Evolutionary conservation across 345 rosid genomes (phyloP).

Genomic region (Aurinia saxatilis): DNA sequence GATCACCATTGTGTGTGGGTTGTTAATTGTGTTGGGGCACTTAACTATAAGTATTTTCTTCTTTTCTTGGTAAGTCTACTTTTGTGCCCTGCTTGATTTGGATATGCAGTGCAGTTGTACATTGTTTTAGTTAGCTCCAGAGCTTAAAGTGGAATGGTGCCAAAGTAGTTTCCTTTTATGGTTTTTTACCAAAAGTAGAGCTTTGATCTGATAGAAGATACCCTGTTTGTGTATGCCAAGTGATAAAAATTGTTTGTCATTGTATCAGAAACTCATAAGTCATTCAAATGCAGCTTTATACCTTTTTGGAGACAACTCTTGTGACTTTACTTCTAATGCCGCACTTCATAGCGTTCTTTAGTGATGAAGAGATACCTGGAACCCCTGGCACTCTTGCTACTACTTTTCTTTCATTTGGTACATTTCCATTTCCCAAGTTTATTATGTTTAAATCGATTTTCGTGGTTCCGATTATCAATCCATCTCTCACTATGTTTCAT

Average conservation of each 20-base stretch:
- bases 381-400: constrained; percentile 90
- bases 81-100: neutral
- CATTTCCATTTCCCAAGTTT: neutral
- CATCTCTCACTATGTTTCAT: constrained; percentile 7
- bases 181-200: neutral
- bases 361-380: constrained; percentile 92
- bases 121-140: neutral
- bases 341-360: constrained; percentile 81
- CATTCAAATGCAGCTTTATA: constrained; percentile 69
- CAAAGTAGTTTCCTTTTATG: neutral
- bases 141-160: neutral
- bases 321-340: constrained; percentile 82
- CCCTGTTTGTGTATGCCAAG: neutral
- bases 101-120: neutral
- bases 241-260: neutral
- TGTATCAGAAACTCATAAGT: neutral
- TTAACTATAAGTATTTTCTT: constrained; percentile 89
- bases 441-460: neutral
- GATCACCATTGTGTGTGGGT: constrained; percentile 99
- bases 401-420: constrained; percentile 96
- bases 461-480: neutral
- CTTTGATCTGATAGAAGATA: neutral
- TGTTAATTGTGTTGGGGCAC: constrained; percentile 95
- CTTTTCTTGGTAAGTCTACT: constrained; percentile 76
- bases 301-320: constrained; percentile 87